Conservation (phyloP, 768 basidiomycete species). For the Lanmaoa pseudosensibilis region DNA sequence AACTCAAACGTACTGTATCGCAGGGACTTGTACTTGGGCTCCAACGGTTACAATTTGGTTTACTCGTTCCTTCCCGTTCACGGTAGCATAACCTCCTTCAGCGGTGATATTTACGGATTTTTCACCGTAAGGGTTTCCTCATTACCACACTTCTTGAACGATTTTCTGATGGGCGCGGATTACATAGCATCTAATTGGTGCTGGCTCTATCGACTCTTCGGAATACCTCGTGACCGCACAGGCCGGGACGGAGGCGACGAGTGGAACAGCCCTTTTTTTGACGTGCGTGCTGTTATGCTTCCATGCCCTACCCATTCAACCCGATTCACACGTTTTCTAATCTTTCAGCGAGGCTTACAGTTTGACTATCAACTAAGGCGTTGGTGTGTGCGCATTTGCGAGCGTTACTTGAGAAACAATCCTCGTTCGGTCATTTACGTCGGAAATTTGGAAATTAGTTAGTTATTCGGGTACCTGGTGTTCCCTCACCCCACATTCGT, state of each 20-base stretch:
- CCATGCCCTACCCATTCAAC: background rate
- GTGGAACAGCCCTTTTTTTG: conserved; percentile 52
- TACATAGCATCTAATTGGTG: conserved; percentile 53
- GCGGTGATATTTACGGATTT: conserved; percentile 54
- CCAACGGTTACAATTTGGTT: conserved; percentile 53
- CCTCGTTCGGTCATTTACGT: background rate
- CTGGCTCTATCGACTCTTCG: conserved; percentile 45
- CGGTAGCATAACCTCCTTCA: conserved; percentile 47
- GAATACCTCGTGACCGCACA: conserved; percentile 61
- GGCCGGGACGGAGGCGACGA: conserved; percentile 63
- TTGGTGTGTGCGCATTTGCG: background rate
- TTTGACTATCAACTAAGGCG: conserved; percentile 42
- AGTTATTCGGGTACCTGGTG: background rate
- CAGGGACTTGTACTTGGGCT: conserved; percentile 57
- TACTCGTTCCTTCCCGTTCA: conserved; percentile 47
- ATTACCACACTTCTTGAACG: background rate
- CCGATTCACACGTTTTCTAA: background rate
- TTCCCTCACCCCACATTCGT: background rate
- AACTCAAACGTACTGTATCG: background rate
- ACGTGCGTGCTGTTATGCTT: conserved; percentile 40
- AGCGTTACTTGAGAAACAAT: background rate
- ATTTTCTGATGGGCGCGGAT: background rate
- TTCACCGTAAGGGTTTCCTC: conserved; percentile 38
- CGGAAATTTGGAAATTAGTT: background rate
- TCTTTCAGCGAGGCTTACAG: conserved; percentile 44